Evolutionary conservation across 768 basidiomycete genomes (phyloP).

Genomic region (Boletellus emodensis): DNA sequence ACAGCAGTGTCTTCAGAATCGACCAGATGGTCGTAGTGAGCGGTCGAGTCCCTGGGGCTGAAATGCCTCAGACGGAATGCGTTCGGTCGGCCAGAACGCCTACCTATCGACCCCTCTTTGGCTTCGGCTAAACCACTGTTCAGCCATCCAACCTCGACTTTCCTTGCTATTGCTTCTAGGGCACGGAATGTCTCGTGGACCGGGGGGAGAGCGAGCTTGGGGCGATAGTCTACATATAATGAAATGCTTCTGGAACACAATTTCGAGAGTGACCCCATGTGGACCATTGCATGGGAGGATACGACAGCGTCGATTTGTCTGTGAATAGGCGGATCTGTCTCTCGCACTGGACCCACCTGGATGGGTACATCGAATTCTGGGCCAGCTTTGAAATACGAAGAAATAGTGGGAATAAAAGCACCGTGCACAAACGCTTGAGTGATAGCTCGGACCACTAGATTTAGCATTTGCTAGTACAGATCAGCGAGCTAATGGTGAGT

Average conservation of each 20-base stretch:
- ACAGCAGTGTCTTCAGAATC: slow-evolving; percentile 71
- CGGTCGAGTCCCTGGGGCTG: slow-evolving; percentile 44
- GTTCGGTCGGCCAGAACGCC: slow-evolving; percentile 28
- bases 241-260: slow-evolving; percentile 34
- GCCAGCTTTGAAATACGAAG: slow-evolving; percentile 31
- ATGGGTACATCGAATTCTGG: slow-evolving; percentile 20
- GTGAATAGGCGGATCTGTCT: slow-evolving; percentile 20
- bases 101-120: slow-evolving; percentile 26
- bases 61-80: slow-evolving; percentile 4
- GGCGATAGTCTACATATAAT: slow-evolving; percentile 34
- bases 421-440: slow-evolving; percentile 55
- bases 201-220: slow-evolving; percentile 24
- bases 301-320: slow-evolving; percentile 32
- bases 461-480: slow-evolving; percentile 23
- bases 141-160: slow-evolving; percentile 48
- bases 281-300: slow-evolving; percentile 34
- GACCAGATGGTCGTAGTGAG: slow-evolving; percentile 56
- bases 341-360: slow-evolving; percentile 4
- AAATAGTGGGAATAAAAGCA: slow-evolving; percentile 45
- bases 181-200: slow-evolving; percentile 27
- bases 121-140: slow-evolving; percentile 32
- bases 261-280: slow-evolving; percentile 40
- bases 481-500: slow-evolving; percentile 16
- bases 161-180: slow-evolving; percentile 35
- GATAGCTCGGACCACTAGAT: slow-evolving; percentile 43